Evolutionary conservation across 2,329 filamentous ascomycete genomes (phyloP).

Genomic region (Colletotrichum trifolii): DNA sequence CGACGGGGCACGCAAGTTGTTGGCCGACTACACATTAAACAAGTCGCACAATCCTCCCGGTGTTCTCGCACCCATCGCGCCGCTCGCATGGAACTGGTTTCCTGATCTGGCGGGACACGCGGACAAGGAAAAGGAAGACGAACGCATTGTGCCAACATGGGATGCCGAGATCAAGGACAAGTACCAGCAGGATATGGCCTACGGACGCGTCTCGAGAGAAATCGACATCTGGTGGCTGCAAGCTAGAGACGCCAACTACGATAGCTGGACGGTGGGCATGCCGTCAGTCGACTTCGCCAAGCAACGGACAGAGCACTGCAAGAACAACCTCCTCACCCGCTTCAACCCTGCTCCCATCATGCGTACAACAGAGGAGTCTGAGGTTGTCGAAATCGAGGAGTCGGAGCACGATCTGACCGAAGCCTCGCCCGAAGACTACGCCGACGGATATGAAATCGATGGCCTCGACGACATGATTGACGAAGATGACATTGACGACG

Average conservation of each 20-base stretch:
- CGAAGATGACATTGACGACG: slow-evolving; percentile 76
- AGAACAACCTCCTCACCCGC: slow-evolving; percentile 68
- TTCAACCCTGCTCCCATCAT: slow-evolving; percentile 53
- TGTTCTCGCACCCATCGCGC: slow-evolving; percentile 60
- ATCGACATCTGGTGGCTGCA: slow-evolving; percentile 74
- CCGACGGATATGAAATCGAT: slow-evolving; percentile 49
- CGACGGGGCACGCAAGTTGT: slow-evolving; percentile 63
- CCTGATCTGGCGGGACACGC: slow-evolving; percentile 52
- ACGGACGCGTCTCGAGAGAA: slow-evolving; percentile 72
- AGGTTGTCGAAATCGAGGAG: slow-evolving; percentile 60
- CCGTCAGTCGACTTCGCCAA: slow-evolving; percentile 70
- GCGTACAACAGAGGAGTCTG: slow-evolving; percentile 54
- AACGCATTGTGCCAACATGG: slow-evolving; percentile 61
- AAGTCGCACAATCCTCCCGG: slow-evolving; percentile 61
- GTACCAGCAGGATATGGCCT: slow-evolving; percentile 67
- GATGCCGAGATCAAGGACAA: slow-evolving; percentile 64
- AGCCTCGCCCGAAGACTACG: slow-evolving; percentile 39
- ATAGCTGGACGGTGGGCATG: slow-evolving; percentile 68
- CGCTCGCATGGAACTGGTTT: slow-evolving; percentile 67
- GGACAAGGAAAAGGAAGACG: slow-evolving; percentile 48
- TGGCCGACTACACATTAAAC: slow-evolving; percentile 65
- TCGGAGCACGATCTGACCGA: slow-evolving; percentile 62
- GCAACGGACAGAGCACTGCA: slow-evolving; percentile 67
- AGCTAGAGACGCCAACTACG: slow-evolving; percentile 69
- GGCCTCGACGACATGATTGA: slow-evolving; percentile 64